Evolutionary conservation across 106 monocot species (phyloP).

Genomic region (Amphibolis antarctica): DNA sequence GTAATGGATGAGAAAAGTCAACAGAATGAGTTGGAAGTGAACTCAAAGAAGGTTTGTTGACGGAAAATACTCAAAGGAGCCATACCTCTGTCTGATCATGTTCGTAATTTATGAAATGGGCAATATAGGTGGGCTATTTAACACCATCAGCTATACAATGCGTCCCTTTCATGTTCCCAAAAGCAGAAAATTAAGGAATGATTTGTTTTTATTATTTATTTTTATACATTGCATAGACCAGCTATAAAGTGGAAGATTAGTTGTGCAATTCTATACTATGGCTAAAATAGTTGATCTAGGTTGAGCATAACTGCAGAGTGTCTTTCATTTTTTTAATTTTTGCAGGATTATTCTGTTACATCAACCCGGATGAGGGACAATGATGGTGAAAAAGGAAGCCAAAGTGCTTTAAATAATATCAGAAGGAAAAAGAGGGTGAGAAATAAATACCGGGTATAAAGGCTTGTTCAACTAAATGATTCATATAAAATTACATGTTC

Average conservation of each 20-base stretch:
- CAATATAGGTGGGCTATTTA: no score
- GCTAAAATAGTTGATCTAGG: no score
- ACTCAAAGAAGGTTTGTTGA: slow-evolving; percentile 1
- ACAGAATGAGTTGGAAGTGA: slow-evolving; percentile 76
- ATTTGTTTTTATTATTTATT: no score
- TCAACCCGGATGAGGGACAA: slow-evolving; percentile 70
- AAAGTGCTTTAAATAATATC: slow-evolving; percentile 28
- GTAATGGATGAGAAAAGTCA: slow-evolving; percentile 85
- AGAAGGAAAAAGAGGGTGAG: slow-evolving; percentile 56
- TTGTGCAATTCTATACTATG: no score
- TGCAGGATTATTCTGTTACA: slow-evolving; percentile 77
- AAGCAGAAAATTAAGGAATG: background rate
- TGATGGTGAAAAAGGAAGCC: slow-evolving; percentile 37
- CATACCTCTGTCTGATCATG: no score
- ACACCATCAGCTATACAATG: background rate
- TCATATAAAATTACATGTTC: slow-evolving; percentile 4
- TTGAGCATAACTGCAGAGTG: background rate
- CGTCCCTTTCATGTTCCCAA: background rate
- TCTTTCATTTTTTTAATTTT: background rate
- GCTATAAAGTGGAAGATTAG: no score
- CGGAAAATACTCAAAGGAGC: background rate
- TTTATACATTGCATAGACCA: no score
- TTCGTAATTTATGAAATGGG: no score
- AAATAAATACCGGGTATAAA: background rate
- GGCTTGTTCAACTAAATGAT: background rate